Base-by-base conservation (phyloP, 1,139 yeast genomes). In the Suhomyces coccinellae region DNA sequence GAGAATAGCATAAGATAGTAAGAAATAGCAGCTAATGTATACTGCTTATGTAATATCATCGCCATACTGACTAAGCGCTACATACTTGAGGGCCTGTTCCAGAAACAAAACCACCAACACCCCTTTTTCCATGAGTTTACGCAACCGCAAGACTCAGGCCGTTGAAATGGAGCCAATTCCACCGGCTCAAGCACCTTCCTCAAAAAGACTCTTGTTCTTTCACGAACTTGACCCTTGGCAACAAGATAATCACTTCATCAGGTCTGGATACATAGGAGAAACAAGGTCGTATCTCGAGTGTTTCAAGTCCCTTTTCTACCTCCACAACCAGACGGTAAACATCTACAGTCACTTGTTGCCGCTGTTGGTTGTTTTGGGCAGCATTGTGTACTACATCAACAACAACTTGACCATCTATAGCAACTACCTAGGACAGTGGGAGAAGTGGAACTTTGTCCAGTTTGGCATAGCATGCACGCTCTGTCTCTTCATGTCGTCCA, bases 281-380 rank as follows among this genome's bases (percentile, higher is more conserved):
- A 85, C 95, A 0, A 62, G 67, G 38, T 83, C 87, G 43, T 75
- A 71, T 45, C 51, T 48, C 30, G 69, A 65, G 36, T 82, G 89
- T 50, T 53, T 83, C 9, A 56, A 67, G 22, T 82, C 93, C 4
- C 66, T 90, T 34, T 62, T 77, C 15, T 86, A 83, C 53, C 51
- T 87, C n/a, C 96, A 90, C 64, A 90, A 90, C 56, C 97, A 90
- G 61, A 71, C 95, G 0, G 82, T 87, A 38, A 90, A 91, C 59
- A 85, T 91, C 33, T 85, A 87, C 65, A 71, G 93, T 2, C 98
- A 90, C 60, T 66, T 90, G 45, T 30, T 89, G 1, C 97, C 97
- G 0, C 82, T 87, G 0, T 43, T 74, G 5, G 52, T 72, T 1
- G 59, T 75, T 1, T 61, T 80, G 17, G 52, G 53, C 28, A 44